Percentiles rank a stretch among this genome's conserved stretches.
phyloP scores from a whole-genome alignment of 176 grass and related monocot species.

The Avena atlantica region DNA sequence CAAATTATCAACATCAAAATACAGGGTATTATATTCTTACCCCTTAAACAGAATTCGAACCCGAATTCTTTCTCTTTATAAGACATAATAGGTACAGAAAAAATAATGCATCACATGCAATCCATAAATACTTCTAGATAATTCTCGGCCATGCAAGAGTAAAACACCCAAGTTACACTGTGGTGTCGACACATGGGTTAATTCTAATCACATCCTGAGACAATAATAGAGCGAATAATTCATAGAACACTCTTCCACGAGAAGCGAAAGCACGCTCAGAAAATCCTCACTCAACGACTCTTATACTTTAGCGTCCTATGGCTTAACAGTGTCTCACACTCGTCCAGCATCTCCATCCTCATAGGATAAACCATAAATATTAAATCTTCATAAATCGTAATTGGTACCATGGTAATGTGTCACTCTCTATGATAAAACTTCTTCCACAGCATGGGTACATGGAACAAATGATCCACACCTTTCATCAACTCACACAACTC shows the following conservation, averaged over 20 bases:
- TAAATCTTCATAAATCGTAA: background rate
- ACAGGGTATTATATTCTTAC: too few relatives aligned
- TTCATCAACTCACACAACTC: background rate
- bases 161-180: background rate
- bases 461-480: background rate
- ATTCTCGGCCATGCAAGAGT: background rate
- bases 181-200: too few relatives aligned
- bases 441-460: background rate
- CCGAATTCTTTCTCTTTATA: background rate
- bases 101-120: background rate
- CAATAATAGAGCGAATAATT: too few relatives aligned
- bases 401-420: background rate
- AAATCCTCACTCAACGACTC: background rate
- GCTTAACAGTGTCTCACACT: background rate
- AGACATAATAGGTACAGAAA: background rate
- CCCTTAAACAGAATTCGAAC: too few relatives aligned
- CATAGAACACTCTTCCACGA: too few relatives aligned
- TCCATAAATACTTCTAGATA: background rate
- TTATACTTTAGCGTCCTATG: background rate
- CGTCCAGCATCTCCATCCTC: background rate
- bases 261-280: background rate
- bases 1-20: too few relatives aligned
- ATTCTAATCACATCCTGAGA: too few relatives aligned
- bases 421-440: background rate
- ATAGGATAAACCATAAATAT: background rate